These are phyloP conservation scores for Tetrapisispora nanseiensis DNA, from an alignment of 805 yeast genomes.

Conservation along the genomic window DNA sequence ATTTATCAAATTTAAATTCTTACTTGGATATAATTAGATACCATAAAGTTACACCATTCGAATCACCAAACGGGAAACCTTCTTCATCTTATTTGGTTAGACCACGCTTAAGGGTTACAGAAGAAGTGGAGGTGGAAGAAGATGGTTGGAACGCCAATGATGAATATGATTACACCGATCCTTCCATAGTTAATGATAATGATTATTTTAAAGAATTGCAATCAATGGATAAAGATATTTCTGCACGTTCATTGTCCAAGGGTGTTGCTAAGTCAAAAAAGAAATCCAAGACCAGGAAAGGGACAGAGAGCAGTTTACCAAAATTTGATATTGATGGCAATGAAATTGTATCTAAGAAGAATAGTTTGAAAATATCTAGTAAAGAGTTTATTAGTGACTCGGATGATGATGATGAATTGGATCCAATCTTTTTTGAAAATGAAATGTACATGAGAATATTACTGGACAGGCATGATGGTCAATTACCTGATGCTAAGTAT, in stretches of 20 bases:
- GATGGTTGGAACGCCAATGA: conserved; percentile 19
- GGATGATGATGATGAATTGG: conserved; percentile 16
- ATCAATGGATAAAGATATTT: conserved; percentile 3
- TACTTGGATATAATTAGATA: conserved; percentile 12
- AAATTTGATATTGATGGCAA: conserved; percentile 6
- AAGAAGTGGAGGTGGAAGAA: conserved; percentile 7
- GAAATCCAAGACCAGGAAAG: conserved; percentile 4
- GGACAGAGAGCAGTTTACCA: conserved; percentile 8
- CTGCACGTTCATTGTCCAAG: conserved; percentile 8
- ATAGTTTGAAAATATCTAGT: conserved; percentile 14
- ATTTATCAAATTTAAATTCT: conserved; percentile 8
- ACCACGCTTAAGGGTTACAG: conserved; percentile 3
- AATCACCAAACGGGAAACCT: conserved; percentile 21
- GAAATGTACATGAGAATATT: conserved; percentile 28
- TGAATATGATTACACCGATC: conserved; percentile 15
- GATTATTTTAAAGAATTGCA: conserved; percentile 23
- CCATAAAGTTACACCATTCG: conserved; percentile 19
- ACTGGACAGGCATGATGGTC: conserved; percentile 22
- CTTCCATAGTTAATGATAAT: conserved; percentile 15
- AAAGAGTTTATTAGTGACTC: conserved; percentile 29
- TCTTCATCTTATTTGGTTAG: conserved; percentile 22
- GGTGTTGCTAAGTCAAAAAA: conserved; percentile 22
- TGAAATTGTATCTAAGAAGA: not conserved
- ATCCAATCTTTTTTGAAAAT: conserved; percentile 27
- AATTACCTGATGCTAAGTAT: conserved; percentile 17